Conservation (phyloP, 2,329 filamentous ascomycete genomes). For the Cercospora sesami region DNA sequence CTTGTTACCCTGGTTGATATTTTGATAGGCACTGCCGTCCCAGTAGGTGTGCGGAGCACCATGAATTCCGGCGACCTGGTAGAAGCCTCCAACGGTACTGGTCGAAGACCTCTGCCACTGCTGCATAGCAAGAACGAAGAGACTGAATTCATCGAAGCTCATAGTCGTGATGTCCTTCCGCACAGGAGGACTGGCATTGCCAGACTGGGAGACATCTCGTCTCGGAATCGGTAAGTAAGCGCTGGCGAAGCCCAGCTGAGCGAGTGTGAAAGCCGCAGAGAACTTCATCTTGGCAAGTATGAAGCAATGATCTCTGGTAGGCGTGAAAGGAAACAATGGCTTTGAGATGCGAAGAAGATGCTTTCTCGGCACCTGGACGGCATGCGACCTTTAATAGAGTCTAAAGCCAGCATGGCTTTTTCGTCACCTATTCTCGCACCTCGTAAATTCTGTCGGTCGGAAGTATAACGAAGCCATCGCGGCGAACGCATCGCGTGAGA, state of each 20-base stretch:
- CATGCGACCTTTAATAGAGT: neutral
- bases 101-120: constrained; percentile 15
- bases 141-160: constrained; percentile 14
- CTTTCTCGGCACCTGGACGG: neutral
- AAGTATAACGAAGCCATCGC: constrained; percentile 4
- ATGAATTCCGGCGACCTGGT: constrained; percentile 31
- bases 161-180: constrained; percentile 17
- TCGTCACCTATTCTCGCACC: neutral
- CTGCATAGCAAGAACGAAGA: constrained; percentile 26
- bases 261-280: neutral
- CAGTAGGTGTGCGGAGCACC: constrained; percentile 30
- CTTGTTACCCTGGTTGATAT: constrained; percentile 6
- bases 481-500: constrained; percentile 2
- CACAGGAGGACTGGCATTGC: neutral
- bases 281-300: constrained; percentile 12
- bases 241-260: constrained; percentile 3
- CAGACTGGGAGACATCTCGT: constrained; percentile 7
- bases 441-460: constrained; percentile 3
- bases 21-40: constrained; percentile 24
- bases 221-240: constrained; percentile 13
- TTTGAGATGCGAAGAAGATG: neutral
- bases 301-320: neutral
- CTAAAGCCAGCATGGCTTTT: neutral
- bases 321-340: neutral
- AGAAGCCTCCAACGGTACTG: constrained; percentile 23